Percentiles rank a stretch among this genome's conserved stretches.
Evolutionary conservation across 257 asterid species (phyloP).

Genomic region (Parsonsia alboflavescens): DNA sequence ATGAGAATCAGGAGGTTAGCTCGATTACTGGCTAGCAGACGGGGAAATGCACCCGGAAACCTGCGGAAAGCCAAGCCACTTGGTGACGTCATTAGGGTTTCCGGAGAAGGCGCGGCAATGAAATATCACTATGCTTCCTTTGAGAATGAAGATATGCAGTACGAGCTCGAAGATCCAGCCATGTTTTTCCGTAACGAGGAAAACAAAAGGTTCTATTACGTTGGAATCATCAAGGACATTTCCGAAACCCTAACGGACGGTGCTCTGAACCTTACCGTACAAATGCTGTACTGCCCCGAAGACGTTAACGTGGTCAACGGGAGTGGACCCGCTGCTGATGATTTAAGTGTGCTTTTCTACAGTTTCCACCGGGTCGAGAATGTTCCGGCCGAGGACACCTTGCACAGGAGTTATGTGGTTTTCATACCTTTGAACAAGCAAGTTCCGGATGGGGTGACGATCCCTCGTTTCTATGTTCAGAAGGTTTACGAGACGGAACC

Average conservation of each 20-base stretch:
- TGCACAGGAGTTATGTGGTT: slow-evolving; percentile 84
- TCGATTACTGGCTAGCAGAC: no score
- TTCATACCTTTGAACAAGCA: slow-evolving; percentile 71
- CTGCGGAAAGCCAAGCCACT: not conserved
- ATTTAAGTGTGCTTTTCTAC: slow-evolving; percentile 65
- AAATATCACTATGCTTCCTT: slow-evolving; percentile 42
- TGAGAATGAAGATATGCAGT: slow-evolving; percentile 65
- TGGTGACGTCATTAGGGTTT: slow-evolving; percentile 60
- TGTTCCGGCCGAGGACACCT: slow-evolving; percentile 69
- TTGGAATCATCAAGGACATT: slow-evolving; percentile 90
- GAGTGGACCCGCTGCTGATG: slow-evolving; percentile 48
- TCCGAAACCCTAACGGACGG: slow-evolving; percentile 30
- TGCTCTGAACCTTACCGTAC: slow-evolving; percentile 54
- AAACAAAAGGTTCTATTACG: slow-evolving; percentile 59
- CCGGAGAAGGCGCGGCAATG: slow-evolving; percentile 58
- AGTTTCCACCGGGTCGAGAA: slow-evolving; percentile 75
- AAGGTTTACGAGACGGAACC: no score
- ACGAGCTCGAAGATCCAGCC: slow-evolving; percentile 35
- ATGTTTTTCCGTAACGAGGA: slow-evolving; percentile 34
- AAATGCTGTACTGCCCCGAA: slow-evolving; percentile 92
- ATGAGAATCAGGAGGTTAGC: no score
- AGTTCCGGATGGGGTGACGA: slow-evolving; percentile 30
- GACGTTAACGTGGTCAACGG: slow-evolving; percentile 68
- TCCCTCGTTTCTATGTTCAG: no score
- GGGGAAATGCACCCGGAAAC: no score